phyloP scores from a whole-genome alignment of 352 stramenopile genomes.

The Pythium grandisporangium region DNA sequence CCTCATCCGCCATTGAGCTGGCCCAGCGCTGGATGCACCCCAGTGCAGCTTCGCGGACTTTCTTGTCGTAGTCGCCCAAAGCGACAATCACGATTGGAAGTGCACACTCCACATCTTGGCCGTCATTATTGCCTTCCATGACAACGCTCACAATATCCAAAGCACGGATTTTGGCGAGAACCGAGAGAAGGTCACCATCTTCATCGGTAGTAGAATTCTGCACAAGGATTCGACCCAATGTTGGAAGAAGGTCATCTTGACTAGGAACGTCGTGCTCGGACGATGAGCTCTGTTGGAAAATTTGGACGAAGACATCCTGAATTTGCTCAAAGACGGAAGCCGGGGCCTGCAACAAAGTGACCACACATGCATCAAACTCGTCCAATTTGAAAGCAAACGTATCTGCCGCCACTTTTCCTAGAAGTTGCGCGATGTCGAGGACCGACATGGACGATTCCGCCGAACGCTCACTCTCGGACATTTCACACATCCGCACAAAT shows the following conservation, averaged over 20 bases:
- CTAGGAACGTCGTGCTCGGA: conserved; percentile 15
- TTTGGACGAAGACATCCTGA: conserved; percentile 33
- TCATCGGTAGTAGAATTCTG: conserved; percentile 9
- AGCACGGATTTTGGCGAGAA: conserved; percentile 48
- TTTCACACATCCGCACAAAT: conserved; percentile 37
- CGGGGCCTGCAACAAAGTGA: conserved; percentile 52
- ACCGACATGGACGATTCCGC: conserved; percentile 7
- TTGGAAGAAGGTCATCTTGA: conserved; percentile 45
- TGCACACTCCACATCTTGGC: conserved; percentile 32
- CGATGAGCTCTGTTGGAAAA: conserved; percentile 58
- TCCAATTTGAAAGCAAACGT: conserved; percentile 30
- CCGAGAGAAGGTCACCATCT: conserved; percentile 23
- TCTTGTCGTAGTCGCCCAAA: conserved; percentile 30
- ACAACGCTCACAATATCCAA: conserved; percentile 63
- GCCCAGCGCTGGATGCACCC: conserved; percentile 52
- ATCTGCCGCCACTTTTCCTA: conserved; percentile 30
- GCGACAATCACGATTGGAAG: conserved; percentile 65
- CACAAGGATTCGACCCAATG: conserved; percentile 42
- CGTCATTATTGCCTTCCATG: conserved; percentile 36
- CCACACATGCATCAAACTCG: conserved; percentile 56
- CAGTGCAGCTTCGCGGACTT: conserved; percentile 51
- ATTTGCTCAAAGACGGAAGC: conserved; percentile 50
- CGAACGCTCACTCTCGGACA: conserved; percentile 6
- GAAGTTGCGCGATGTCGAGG: conserved; percentile 34
- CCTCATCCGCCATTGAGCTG: not conserved